Evolutionary conservation across 345 rosid species (phyloP), one percentile per base, ranked within the genome.

Genomic region (Psidium guajava): DNA sequence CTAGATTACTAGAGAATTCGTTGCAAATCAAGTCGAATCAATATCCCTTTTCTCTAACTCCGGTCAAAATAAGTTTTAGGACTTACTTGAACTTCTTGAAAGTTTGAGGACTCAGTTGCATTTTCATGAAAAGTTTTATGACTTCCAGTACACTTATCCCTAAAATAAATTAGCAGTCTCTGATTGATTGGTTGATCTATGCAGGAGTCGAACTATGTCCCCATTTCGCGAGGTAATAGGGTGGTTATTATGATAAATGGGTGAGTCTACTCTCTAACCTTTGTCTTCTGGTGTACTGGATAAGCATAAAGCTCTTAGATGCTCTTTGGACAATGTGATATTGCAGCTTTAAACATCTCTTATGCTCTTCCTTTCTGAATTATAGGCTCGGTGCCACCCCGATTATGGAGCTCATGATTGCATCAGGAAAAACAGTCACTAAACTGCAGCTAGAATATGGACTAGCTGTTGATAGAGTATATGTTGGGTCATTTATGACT

Each of bases 201-300:
- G 90, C 94, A 97, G 99, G 99, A 96, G 88, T 94, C 93, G 83
- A 93, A 90, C 86, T 97, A 97, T 88, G 95, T 97, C 86, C 98
- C 98, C 51, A 97, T 97, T 84, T 91, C 95, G 11, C 93, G 94
- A 52, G 99, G 98, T 85, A 92, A 89, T 88, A 89, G 96, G 88
- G 99, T 97, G 93, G 96, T 94, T 85, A 94, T 97, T 88, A 92
- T 97, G 96, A 90, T 96, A 83, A 97, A 97, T 75, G 98, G 98
- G 98, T 97, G 94, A 86, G 97, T 87, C 83, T 52, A 9, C 42
- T 49, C 18, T 85, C n/a, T 85, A 28, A 54, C 44, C 50, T 28
- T 32, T 51, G 47, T 49, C 22, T 82, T 82, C 54, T 36, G 40
- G 32, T 27, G 56, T 82, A 18, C 42, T 50, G 40, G 40, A 81